Conservation (phyloP, 257 asterid species). For the Ilex asprella region DNA sequence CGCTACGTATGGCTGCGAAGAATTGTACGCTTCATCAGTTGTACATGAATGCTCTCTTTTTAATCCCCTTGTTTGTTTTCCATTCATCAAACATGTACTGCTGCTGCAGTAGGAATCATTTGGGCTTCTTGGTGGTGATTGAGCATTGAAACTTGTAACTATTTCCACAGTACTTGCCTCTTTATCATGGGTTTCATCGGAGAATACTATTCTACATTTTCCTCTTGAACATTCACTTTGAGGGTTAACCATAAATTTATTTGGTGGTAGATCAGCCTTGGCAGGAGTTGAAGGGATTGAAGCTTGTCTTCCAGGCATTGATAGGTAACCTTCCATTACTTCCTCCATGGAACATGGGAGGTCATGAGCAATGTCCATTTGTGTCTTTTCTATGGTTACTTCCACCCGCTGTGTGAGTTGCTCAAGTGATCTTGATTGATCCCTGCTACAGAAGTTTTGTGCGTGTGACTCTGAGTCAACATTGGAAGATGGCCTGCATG, state of each 20-base stretch:
- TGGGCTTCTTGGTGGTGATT: constrained; percentile 22
- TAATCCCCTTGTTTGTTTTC: constrained; percentile 30
- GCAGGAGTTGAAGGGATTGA: constrained; percentile 18
- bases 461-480: constrained; percentile 20
- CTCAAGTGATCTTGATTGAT: constrained; percentile 23
- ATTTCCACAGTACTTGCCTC: constrained; percentile 33
- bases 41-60: constrained; percentile 39
- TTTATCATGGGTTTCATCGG: constrained; percentile 62
- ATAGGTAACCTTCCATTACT: constrained; percentile 15
- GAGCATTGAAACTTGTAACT: constrained; percentile 19
- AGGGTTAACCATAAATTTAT: constrained; percentile 17
- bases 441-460: constrained; percentile 18
- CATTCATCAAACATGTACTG: constrained; percentile 31
- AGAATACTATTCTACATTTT: constrained; percentile 60
- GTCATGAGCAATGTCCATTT: constrained; percentile 19
- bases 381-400: constrained; percentile 24
- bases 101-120: constrained; percentile 35
- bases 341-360: constrained; percentile 18
- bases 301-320: constrained; percentile 23
- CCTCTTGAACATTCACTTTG: constrained; percentile 38
- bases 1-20: constrained; percentile 30
- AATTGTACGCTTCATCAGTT: constrained; percentile 31
- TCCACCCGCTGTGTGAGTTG: constrained; percentile 20
- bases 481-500: constrained; percentile 18
- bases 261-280: constrained; percentile 23